A percentile compares a stretch with the other conserved stretches of the same genome.
These are phyloP conservation scores for Hyparrhenia diplandra DNA, from an alignment of 176 grass and related monocot genomes.

Conservation along the genomic window DNA sequence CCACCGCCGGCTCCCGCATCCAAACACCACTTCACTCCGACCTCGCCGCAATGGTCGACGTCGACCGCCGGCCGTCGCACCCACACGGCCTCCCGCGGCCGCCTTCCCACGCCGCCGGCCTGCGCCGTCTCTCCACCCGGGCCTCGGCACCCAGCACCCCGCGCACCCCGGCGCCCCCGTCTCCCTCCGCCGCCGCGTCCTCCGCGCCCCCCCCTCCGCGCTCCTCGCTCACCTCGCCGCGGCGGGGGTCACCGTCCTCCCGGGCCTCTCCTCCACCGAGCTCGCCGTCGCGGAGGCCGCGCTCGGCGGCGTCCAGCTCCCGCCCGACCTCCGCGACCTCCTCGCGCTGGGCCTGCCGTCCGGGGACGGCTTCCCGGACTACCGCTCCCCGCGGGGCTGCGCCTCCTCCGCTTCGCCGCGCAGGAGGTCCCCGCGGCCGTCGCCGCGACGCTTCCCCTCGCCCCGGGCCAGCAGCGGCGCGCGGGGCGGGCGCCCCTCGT, in stretches of 20 bases:
- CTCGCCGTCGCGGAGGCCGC: conserved; percentile 50
- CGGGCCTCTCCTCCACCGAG: conserved; percentile 59
- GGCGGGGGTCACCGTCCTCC: conserved; percentile 39
- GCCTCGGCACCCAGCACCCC: conserved; percentile 48
- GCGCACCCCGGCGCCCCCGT: neutral
- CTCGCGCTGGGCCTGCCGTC: conserved; percentile 59
- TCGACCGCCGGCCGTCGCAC: conserved; percentile 16
- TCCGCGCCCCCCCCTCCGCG: conserved; percentile 32
- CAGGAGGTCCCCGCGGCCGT: conserved; percentile 36
- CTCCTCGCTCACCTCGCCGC: conserved; percentile 53
- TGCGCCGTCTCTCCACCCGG: conserved; percentile 67
- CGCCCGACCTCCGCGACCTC: conserved; percentile 58
- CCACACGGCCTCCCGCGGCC: conserved; percentile 38
- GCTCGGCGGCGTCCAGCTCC: conserved; percentile 52
- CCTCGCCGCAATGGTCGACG: conserved; percentile 1
- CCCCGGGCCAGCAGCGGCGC: conserved; percentile 1
- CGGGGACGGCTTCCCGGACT: conserved; percentile 53
- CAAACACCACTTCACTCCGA: too few relatives aligned
- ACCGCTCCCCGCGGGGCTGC: conserved; percentile 39
- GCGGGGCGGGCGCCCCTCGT: conserved; percentile 17
- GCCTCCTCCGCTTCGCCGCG: conserved; percentile 41
- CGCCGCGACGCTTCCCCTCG: conserved; percentile 24
- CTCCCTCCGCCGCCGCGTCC: conserved; percentile 4
- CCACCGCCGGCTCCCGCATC: neutral
- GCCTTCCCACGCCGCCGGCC: conserved; percentile 42